Evolutionary conservation across 1,284 basidiomycete genomes (phyloP).

Genomic region (Puccinia brachypodii): DNA sequence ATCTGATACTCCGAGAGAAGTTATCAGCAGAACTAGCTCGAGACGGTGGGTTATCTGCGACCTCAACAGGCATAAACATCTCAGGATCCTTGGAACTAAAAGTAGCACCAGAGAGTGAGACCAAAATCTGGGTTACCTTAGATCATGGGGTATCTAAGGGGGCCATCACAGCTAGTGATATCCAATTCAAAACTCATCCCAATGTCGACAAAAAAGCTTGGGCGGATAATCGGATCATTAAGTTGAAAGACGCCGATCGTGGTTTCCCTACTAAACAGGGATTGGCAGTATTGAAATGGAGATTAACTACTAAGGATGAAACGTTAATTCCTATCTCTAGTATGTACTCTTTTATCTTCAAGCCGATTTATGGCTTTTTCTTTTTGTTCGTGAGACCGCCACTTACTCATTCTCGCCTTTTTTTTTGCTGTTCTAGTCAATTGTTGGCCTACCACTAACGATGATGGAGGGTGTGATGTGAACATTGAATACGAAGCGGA

Average conservation of each 20-base stretch:
- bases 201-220: constrained; percentile 84
- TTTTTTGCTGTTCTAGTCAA: constrained; percentile 66
- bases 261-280: constrained; percentile 83
- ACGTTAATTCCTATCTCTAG: constrained; percentile 83
- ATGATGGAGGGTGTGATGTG: constrained; percentile 84
- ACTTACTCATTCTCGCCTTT: constrained; percentile 1
- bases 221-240: constrained; percentile 67
- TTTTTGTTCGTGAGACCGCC: no score
- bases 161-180: constrained; percentile 67
- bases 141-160: constrained; percentile 61
- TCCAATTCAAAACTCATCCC: constrained; percentile 96
- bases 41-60: constrained; percentile 76
- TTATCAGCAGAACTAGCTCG: constrained; percentile 77
- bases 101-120: constrained; percentile 72
- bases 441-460: constrained; percentile 90
- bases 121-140: constrained; percentile 75
- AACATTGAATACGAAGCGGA: constrained; percentile 95
- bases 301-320: constrained; percentile 87
- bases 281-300: constrained; percentile 87
- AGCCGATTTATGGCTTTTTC: constrained; percentile 10
- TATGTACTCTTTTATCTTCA: constrained; percentile 60
- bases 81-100: constrained; percentile 85
- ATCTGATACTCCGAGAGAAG: constrained; percentile 80
- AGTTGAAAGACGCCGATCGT: constrained; percentile 77
- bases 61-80: constrained; percentile 74